Evolutionary conservation across 306 rosid species (phyloP).

Genomic region (Adenanthera pavonina): DNA sequence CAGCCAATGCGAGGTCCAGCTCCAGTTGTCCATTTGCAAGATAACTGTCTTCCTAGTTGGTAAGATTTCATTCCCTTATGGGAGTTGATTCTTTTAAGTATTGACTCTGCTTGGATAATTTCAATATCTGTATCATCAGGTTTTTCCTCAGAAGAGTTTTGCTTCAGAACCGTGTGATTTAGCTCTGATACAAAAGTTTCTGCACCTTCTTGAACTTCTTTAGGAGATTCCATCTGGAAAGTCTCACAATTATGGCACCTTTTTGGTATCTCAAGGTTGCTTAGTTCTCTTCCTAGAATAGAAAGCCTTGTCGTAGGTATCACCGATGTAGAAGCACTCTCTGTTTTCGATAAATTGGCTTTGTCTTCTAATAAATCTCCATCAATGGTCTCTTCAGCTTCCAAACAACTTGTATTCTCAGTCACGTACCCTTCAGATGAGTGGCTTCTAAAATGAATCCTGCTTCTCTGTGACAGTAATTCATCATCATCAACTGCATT

Average conservation of each 20-base stretch:
- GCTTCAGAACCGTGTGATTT: conserved; percentile 36
- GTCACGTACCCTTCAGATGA: conserved; percentile 59
- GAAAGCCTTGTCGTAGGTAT: conserved; percentile 34
- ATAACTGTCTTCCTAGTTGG: conserved; percentile 65
- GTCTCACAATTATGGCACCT: conserved; percentile 21
- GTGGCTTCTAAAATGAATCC: conserved; percentile 52
- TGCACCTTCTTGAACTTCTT: conserved; percentile 29
- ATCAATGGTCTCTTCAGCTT: conserved; percentile 37
- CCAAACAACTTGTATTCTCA: conserved; percentile 42
- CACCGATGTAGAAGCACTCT: conserved; percentile 25
- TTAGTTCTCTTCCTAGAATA: conserved; percentile 34
- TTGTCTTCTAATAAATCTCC: conserved; percentile 33
- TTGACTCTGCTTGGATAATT: conserved; percentile 52
- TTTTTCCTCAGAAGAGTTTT: conserved; percentile 39
- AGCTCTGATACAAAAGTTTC: conserved; percentile 34
- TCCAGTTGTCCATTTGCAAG: conserved; percentile 79
- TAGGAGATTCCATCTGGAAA: conserved; percentile 29
- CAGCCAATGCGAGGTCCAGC: conserved; percentile 79
- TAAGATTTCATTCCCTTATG: conserved; percentile 62
- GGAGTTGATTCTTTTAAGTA: conserved; percentile 61
- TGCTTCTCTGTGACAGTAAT: conserved; percentile 45
- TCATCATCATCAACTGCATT: conserved; percentile 57
- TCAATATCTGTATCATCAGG: conserved; percentile 50
- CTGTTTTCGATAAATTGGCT: conserved; percentile 34
- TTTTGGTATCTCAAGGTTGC: conserved; percentile 55